Conservation (phyloP, 306 rosid genomes). For the Dalbergia oliveri region DNA sequence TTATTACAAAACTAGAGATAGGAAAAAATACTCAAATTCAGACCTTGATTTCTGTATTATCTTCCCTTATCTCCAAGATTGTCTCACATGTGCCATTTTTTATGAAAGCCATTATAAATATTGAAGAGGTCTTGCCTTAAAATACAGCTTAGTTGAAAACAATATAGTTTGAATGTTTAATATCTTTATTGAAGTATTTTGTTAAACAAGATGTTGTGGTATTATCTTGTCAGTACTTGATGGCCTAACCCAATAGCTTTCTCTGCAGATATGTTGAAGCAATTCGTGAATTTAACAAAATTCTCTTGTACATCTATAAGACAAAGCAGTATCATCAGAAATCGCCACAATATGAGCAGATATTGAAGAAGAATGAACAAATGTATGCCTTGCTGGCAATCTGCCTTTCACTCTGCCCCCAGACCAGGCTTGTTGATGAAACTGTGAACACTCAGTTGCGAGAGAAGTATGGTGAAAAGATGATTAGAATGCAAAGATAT, state of each 20-base stretch:
- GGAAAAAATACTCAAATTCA: neutral
- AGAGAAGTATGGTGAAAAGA: conserved; percentile 97
- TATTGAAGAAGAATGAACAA: conserved; percentile 95
- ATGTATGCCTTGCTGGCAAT: conserved; percentile 99
- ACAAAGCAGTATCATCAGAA: conserved; percentile 86
- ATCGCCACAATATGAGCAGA: conserved; percentile 96
- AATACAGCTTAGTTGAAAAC: neutral
- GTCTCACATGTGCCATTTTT: neutral
- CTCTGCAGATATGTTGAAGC: conserved; percentile 86
- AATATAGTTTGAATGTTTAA: neutral
- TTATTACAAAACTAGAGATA: neutral
- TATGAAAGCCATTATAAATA: neutral
- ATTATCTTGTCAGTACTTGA: neutral
- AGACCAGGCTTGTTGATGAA: conserved; percentile 87
- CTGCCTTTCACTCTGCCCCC: conserved; percentile 93
- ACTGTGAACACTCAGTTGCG: conserved; percentile 89
- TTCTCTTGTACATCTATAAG: conserved; percentile 82
- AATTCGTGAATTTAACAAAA: conserved; percentile 89
- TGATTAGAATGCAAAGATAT: conserved; percentile 89
- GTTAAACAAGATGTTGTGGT: neutral
- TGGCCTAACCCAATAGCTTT: conserved; percentile 7
- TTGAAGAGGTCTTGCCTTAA: neutral
- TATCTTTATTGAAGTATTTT: neutral
- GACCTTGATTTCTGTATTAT: neutral
- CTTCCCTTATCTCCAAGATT: neutral